Percentiles rank a stretch among this genome's conserved stretches.
Evolutionary conservation across 202 grass and related monocot species (phyloP).

Genomic region (Zoysia matrella): DNA sequence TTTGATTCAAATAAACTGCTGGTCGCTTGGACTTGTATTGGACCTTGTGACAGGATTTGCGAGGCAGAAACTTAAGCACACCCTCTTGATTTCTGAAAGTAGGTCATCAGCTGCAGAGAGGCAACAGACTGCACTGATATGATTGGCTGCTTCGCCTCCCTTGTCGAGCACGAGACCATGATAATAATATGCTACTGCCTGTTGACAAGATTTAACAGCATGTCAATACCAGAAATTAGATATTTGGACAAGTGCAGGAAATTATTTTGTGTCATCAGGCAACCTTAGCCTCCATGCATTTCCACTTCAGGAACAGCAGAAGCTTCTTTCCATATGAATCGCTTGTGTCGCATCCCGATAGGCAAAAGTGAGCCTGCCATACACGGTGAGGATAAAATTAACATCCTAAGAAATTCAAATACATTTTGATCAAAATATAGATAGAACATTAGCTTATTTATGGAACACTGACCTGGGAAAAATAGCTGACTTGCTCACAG

Average conservation of each 20-base stretch:
- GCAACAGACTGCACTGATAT: constrained; percentile 80
- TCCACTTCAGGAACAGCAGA: constrained; percentile 93
- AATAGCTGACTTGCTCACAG: constrained; percentile 89
- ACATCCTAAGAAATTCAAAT: background rate
- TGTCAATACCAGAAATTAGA: constrained; percentile 20
- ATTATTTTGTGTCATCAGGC: background rate
- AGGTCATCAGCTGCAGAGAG: constrained; percentile 87
- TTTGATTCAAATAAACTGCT: background rate
- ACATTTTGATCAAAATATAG: background rate
- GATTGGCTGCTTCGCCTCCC: constrained; percentile 62
- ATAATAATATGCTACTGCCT: constrained; percentile 95
- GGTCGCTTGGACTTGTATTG: background rate
- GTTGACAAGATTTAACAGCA: constrained; percentile 21
- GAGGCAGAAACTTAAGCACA: constrained; percentile 89
- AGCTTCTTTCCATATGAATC: constrained; percentile 90
- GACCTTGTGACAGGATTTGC: constrained; percentile 86
- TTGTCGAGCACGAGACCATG: constrained; percentile 86
- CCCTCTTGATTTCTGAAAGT: constrained; percentile 79
- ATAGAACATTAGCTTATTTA: background rate
- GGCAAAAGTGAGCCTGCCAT: constrained; percentile 75
- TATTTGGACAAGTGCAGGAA: background rate
- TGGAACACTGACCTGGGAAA: constrained; percentile 64
- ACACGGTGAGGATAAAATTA: constrained; percentile 21
- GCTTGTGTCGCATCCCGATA: constrained; percentile 79
- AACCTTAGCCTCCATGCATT: constrained; percentile 97